These are phyloP conservation scores for Acanthamoeba pearcei DNA, from an alignment of 208 protist species.

Conservation along the genomic window DNA sequence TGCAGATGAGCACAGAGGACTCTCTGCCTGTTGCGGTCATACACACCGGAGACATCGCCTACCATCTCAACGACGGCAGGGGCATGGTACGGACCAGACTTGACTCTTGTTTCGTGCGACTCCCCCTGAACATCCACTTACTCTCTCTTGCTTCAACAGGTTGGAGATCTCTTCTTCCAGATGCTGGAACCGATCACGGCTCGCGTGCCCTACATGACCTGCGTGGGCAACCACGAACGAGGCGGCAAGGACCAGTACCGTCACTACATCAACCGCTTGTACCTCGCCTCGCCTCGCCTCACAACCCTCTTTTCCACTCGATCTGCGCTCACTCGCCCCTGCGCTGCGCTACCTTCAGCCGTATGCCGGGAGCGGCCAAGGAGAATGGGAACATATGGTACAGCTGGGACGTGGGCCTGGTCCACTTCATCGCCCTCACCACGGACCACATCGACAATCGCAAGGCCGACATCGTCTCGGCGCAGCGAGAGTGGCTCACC, in stretches of 20 bases:
- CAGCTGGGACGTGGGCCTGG: not conserved
- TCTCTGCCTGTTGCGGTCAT: not conserved
- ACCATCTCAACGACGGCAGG: not conserved
- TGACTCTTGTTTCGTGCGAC: not conserved
- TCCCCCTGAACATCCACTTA: too few relatives aligned
- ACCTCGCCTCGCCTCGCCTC: not conserved
- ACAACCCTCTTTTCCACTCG: too few relatives aligned
- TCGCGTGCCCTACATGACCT: not conserved
- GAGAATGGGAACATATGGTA: slow-evolving; percentile 4
- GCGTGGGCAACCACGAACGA: slow-evolving; percentile 11
- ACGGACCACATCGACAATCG: not conserved
- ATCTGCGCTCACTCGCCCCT: not conserved
- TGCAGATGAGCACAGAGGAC: not conserved
- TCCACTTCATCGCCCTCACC: not conserved
- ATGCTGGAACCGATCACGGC: not conserved
- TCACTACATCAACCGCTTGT: slow-evolving; percentile 26
- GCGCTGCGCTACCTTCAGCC: not conserved
- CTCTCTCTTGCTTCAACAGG: not conserved
- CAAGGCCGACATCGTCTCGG: not conserved
- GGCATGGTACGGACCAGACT: not conserved
- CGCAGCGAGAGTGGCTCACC: not conserved
- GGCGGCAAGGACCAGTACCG: not conserved
- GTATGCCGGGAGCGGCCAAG: not conserved
- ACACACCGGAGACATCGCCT: not conserved
- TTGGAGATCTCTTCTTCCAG: not conserved